Conservation (phyloP, 768 basidiomycete species). For the Rhizopogon roseolus region DNA sequence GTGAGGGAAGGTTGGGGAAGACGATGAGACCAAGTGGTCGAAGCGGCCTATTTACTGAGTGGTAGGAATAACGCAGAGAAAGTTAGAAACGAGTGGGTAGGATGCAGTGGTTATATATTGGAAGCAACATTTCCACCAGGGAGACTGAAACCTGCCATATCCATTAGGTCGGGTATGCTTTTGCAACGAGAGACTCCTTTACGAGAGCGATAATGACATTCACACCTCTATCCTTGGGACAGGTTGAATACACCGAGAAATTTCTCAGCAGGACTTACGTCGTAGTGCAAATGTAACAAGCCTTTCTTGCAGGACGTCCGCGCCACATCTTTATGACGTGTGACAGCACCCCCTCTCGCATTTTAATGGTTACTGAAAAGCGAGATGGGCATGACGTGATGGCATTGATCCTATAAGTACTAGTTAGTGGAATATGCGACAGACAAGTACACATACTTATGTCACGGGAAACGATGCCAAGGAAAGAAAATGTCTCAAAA, state of each 20-base stretch:
- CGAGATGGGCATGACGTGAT: too few species aligned
- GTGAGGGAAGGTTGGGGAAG: neutral
- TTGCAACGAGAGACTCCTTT: too few species aligned
- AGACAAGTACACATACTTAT: neutral
- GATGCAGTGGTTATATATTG: neutral
- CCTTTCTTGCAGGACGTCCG: neutral
- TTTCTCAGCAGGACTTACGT: neutral
- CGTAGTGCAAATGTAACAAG: neutral
- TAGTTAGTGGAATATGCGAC: neutral
- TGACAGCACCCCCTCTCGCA: neutral
- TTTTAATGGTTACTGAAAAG: too few species aligned
- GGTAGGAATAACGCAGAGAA: neutral
- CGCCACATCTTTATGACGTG: neutral
- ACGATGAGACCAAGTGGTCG: neutral
- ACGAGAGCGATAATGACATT: neutral
- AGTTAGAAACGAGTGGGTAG: neutral
- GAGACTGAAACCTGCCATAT: too few species aligned
- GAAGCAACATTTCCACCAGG: too few species aligned
- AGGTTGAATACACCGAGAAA: neutral
- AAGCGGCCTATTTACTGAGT: neutral
- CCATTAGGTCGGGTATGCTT: too few species aligned
- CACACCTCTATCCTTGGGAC: neutral
- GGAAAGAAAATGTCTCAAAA: too few species aligned
- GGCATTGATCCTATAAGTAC: neutral
- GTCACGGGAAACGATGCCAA: neutral